These are phyloP conservation scores for Entomortierella beljakovae DNA, from an alignment of 192 early-diverging fungal genomes.

Conservation along the genomic window DNA sequence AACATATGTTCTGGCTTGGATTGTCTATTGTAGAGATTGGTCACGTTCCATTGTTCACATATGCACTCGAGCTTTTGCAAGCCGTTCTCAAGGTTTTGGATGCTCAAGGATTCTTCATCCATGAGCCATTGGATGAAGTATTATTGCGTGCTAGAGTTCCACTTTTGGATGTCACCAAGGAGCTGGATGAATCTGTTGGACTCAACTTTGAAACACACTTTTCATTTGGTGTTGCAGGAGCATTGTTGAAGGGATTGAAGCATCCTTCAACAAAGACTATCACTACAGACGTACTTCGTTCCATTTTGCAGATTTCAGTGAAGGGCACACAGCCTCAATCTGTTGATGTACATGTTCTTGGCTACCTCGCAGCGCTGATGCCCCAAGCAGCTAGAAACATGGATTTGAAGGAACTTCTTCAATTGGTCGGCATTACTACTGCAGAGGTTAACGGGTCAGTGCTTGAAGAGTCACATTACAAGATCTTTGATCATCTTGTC, in stretches of 20 bases:
- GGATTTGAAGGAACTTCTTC: conserved; percentile 68
- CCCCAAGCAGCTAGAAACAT: conserved; percentile 83
- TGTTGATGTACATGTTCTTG: conserved; percentile 66
- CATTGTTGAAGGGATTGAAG: conserved; percentile 86
- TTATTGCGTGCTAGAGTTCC: conserved; percentile 78
- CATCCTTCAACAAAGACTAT: conserved; percentile 79
- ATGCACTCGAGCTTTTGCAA: conserved; percentile 75
- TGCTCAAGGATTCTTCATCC: conserved; percentile 74
- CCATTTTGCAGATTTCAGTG: conserved; percentile 81
- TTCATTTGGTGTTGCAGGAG: conserved; percentile 84
- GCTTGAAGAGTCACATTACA: conserved; percentile 65
- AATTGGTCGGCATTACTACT: conserved; percentile 63
- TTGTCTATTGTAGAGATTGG: conserved; percentile 89
- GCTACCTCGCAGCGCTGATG: conserved; percentile 85
- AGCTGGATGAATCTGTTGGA: conserved; percentile 80
- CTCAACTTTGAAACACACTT: conserved; percentile 91
- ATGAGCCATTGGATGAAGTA: conserved; percentile 77
- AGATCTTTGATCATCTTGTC: conserved; percentile 74
- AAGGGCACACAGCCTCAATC: conserved; percentile 56
- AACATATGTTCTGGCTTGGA: conserved; percentile 92
- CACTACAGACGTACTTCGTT: conserved; percentile 75
- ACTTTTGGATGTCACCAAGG: conserved; percentile 74
- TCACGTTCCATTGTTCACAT: conserved; percentile 81
- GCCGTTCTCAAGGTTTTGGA: conserved; percentile 84
- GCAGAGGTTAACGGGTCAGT: conserved; percentile 57